Evolutionary conservation across 1,139 yeast species (phyloP).

Genomic region (Kodamaea suecica): DNA sequence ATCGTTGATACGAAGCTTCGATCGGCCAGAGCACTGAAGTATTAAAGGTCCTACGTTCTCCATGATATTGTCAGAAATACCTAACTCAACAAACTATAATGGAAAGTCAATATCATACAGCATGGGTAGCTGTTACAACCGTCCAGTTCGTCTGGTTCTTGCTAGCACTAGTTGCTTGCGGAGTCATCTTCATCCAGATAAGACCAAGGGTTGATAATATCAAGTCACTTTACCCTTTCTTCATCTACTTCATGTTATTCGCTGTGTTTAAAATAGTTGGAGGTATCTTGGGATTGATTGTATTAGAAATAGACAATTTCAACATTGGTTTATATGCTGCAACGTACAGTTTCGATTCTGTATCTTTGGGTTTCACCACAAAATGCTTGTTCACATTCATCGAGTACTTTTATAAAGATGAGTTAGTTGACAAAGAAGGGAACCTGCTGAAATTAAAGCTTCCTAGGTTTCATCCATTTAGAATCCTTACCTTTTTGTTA

Average conservation of each 20-base stretch:
- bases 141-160: conserved; percentile 18
- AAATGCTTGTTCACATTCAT: conserved; percentile 14
- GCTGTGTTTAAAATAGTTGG: conserved; percentile 19
- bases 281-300: conserved; percentile 15
- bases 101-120: conserved; percentile 7
- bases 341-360: conserved; percentile 18
- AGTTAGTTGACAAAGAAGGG: conserved; percentile 3
- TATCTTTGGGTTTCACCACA: conserved; percentile 18
- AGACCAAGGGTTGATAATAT: conserved; percentile 3
- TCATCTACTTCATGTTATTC: conserved; percentile 10
- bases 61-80: too few species aligned
- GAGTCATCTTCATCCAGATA: conserved; percentile 1
- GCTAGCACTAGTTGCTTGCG: conserved; percentile 8
- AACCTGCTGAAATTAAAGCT: background rate
- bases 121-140: conserved; percentile 18
- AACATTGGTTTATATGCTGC: conserved; percentile 14
- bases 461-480: conserved; percentile 12
- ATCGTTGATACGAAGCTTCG: too few species aligned
- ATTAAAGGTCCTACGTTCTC: too few species aligned
- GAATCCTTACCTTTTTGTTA: conserved; percentile 13
- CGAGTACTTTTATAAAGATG: conserved; percentile 8
- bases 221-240: conserved; percentile 2
- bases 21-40: too few species aligned
- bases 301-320: conserved; percentile 9
- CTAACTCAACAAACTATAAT: too few species aligned